A percentile compares a stretch with the other conserved stretches of the same genome.
phyloP scores from a whole-genome alignment of 768 basidiomycete species.

The Russula dissimulans region DNA sequence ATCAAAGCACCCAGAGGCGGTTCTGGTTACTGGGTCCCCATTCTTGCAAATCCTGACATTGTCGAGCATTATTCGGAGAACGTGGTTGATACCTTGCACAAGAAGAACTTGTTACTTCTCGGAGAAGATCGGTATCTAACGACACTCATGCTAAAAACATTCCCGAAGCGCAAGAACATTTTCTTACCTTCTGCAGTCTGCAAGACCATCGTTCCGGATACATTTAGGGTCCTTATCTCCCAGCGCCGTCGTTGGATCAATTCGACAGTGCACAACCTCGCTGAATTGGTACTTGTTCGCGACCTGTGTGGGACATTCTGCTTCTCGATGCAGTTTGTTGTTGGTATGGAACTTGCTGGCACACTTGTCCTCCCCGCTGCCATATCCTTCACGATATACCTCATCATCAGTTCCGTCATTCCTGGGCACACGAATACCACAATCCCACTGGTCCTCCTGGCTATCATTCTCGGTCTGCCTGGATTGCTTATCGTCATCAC shows the following conservation, averaged over 20 bases:
- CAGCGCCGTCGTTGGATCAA: conserved; percentile 99
- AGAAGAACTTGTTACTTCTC: conserved; percentile 94
- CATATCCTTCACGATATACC: conserved; percentile 92
- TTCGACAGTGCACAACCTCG: conserved; percentile 95
- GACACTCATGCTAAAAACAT: conserved; percentile 95
- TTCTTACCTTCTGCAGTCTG: conserved; percentile 99
- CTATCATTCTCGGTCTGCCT: conserved; percentile 91
- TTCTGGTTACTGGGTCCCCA: conserved; percentile 95
- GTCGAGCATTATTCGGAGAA: conserved; percentile 99
- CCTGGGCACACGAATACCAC: conserved; percentile 70
- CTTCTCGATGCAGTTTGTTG: conserved; percentile 99
- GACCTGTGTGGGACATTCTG: conserved; percentile 99
- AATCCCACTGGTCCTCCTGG: conserved; percentile 87
- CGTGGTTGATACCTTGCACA: conserved; percentile 97
- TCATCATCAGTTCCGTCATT: conserved; percentile 81
- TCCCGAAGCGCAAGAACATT: conserved; percentile 98
- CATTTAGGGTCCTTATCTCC: conserved; percentile 85
- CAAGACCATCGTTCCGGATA: conserved; percentile 97
- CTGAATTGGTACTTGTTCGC: conserved; percentile 88
- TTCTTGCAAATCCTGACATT: conserved; percentile 96
- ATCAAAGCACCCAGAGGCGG: conserved; percentile 99
- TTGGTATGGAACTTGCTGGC: conserved; percentile 95
- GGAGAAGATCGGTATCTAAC: conserved; percentile 99
- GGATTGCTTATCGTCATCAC: conserved; percentile 95
- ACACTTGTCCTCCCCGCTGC: conserved; percentile 96